phyloP scores from a whole-genome alignment of 345 rosid species.

The Lepidium aucheri region DNA sequence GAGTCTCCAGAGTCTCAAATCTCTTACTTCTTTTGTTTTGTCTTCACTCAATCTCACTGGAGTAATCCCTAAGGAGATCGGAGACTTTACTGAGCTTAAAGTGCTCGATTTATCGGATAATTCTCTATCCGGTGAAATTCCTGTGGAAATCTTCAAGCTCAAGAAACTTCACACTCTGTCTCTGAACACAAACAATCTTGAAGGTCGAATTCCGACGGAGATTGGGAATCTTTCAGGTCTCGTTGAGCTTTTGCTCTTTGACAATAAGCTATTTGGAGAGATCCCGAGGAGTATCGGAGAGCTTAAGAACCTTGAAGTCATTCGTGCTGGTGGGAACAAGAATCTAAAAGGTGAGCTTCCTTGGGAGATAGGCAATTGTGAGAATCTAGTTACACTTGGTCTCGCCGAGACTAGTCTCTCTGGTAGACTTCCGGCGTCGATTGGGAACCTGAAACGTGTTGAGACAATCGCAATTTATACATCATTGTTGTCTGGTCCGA shows the following conservation, averaged over 20 bases:
- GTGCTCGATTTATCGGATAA: constrained; percentile 62
- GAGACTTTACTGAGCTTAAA: constrained; percentile 31
- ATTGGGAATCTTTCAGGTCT: constrained; percentile 56
- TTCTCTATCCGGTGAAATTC: constrained; percentile 58
- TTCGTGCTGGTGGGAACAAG: constrained; percentile 90
- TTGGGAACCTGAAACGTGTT: constrained; percentile 59
- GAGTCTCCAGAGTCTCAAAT: constrained; percentile 46
- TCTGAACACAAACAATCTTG: constrained; percentile 55
- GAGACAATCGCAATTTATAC: constrained; percentile 74
- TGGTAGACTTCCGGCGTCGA: constrained; percentile 65
- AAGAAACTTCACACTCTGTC: constrained; percentile 41
- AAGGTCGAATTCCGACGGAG: constrained; percentile 51
- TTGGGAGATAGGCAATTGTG: constrained; percentile 63
- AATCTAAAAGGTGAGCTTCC: constrained; percentile 67
- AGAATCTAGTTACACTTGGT: constrained; percentile 50
- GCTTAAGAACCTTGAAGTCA: constrained; percentile 40
- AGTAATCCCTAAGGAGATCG: constrained; percentile 45
- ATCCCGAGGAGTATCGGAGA: constrained; percentile 56
- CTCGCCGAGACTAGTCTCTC: constrained; percentile 83
- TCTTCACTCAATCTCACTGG: constrained; percentile 79
- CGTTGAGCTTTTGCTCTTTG: constrained; percentile 45
- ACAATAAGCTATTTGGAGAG: constrained; percentile 60
- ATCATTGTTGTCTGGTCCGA: constrained; percentile 57
- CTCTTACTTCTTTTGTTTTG: constrained; percentile 45
- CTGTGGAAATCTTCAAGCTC: constrained; percentile 52